A percentile compares a stretch with the other conserved stretches of the same genome.
Conservation (phyloP, 495 filamentous ascomycete species). For the Hyaloscypha bicolor region DNA sequence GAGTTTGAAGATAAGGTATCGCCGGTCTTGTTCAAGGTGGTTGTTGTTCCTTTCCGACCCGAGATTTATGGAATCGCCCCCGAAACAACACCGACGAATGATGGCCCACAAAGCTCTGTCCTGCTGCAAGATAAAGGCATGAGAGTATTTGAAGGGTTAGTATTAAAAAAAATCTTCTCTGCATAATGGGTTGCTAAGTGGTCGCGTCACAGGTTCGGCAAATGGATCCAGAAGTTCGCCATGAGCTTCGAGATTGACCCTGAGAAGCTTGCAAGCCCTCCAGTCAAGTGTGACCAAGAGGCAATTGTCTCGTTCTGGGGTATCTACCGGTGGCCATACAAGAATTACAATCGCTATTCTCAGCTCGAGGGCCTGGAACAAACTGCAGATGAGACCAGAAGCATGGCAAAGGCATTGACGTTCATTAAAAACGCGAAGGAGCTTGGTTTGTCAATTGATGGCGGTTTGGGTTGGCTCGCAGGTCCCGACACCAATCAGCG, state of each 20-base stretch:
- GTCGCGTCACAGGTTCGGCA: constrained; percentile 42
- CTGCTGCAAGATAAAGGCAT: constrained; percentile 43
- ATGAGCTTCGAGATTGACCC: constrained; percentile 59
- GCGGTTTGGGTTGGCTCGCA: constrained; percentile 57
- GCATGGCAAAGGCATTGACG: constrained; percentile 50
- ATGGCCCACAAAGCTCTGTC: constrained; percentile 19
- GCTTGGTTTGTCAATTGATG: constrained; percentile 56
- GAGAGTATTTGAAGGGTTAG: constrained; percentile 44
- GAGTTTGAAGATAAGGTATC: constrained; percentile 56
- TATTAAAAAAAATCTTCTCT: neutral
- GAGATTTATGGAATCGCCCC: constrained; percentile 49
- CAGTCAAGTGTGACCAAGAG: constrained; percentile 44
- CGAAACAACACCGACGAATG: constrained; percentile 4
- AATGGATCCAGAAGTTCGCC: constrained; percentile 51
- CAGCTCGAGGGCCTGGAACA: constrained; percentile 50
- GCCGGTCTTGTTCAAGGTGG: constrained; percentile 45
- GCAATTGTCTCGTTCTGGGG: constrained; percentile 50
- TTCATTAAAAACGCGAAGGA: constrained; percentile 45
- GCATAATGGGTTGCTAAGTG: neutral
- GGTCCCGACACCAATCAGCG: constrained; percentile 29
- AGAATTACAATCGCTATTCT: constrained; percentile 50
- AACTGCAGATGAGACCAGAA: constrained; percentile 52
- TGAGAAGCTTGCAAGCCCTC: constrained; percentile 38
- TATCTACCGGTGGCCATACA: constrained; percentile 52
- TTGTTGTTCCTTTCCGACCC: constrained; percentile 56